Base-by-base conservation (phyloP, 352 stramenopile species). In the Phytopythium delawarense region DNA sequence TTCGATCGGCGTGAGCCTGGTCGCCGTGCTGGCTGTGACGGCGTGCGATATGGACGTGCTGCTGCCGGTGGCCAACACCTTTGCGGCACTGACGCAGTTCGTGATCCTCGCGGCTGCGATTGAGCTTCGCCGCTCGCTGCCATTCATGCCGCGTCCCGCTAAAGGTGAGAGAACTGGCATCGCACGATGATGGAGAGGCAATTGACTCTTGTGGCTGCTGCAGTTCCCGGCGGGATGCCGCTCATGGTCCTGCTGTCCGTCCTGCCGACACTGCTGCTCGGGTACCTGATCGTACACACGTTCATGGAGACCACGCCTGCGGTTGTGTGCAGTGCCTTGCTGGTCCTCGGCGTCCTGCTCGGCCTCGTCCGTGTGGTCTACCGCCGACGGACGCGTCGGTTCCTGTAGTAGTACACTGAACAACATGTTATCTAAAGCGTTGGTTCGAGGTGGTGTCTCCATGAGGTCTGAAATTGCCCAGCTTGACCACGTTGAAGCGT, bases 51-150 rank as follows among this genome's bases (percentile, higher is more conserved):
- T 89, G 62, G 69, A 84, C 44, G 59, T 70, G 40, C 65, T 88
- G 46, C 60, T 92, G 9, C 75, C 88, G 28, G 68, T 94, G 65
- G 65, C 92, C 25, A 97, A 96, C 66, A 79, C 89, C 21, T 84
- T 94, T 37, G 95, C 92, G 62, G 72, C 84, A 15, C 58, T 90
- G 40, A 64, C 78, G 9, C 72, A 96, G 60, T 46, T 96, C 20
- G 66, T 96, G 52, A 83, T 96, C 40, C 90, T 96, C 65, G 71
- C 64, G n/a, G 87, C 88, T 12, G 96, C 95, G 67, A 57, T 97
- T 49, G 79, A 95, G 60, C 75, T 98, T 4, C 78, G 91, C 2
- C 66, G 87, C 8, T 76, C 67, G 20, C 65, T 81, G 48, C 72
- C 74, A 18, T 80, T 79, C 68, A 78, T 92, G 65, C 71, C 76